Evolutionary conservation across 208 protist genomes (phyloP).

Genomic region (Acanthamoeba lenticulata): DNA sequence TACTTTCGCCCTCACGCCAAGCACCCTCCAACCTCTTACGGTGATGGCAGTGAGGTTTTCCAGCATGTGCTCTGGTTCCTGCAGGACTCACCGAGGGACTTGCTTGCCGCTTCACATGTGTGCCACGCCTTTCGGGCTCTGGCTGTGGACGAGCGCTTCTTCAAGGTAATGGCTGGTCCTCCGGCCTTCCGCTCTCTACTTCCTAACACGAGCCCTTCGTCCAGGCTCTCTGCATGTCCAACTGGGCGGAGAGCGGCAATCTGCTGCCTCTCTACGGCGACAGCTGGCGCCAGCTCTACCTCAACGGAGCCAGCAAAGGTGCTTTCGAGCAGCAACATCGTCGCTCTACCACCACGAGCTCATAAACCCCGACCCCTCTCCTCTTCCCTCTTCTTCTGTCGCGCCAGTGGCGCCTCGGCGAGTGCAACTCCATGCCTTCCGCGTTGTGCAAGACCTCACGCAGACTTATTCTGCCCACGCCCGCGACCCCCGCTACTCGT

Average conservation of each 20-base stretch:
- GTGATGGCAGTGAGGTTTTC: background rate
- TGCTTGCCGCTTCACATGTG: background rate
- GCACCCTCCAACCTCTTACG: too few relatives aligned
- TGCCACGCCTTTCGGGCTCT: background rate
- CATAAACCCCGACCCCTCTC: too few relatives aligned
- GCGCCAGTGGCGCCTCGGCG: too few relatives aligned
- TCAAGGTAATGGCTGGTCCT: background rate
- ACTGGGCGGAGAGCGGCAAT: background rate
- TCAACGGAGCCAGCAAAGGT: background rate
- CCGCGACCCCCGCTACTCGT: too few relatives aligned
- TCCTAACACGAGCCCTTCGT: background rate
- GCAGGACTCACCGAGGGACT: background rate
- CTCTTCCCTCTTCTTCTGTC: too few relatives aligned
- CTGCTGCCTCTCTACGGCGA: background rate
- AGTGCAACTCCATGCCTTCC: background rate
- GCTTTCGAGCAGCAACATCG: too few relatives aligned
- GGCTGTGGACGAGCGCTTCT: background rate
- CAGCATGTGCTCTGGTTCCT: background rate
- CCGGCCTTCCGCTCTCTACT: background rate
- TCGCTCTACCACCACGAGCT: too few relatives aligned
- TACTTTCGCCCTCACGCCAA: too few relatives aligned
- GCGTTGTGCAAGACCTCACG: too few relatives aligned
- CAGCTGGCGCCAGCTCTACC: background rate
- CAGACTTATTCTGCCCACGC: too few relatives aligned
- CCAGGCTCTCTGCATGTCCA: background rate